Evolutionary conservation across 805 yeast genomes (phyloP).

Genomic region (Ogataea trehaloabstinens): DNA sequence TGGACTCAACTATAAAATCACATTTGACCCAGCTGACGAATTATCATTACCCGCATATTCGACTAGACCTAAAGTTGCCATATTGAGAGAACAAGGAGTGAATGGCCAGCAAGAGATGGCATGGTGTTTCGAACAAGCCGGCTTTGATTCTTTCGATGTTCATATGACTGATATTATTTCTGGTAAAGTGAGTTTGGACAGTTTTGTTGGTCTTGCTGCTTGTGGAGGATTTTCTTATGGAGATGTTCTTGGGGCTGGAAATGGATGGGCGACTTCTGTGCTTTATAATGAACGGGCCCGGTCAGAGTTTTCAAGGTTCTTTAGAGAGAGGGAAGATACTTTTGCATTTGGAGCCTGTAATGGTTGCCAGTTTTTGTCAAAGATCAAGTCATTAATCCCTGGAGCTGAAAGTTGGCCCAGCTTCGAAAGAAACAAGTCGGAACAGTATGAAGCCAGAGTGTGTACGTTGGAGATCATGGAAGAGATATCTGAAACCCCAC

Average conservation of each 20-base stretch:
- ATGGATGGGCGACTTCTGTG: slow-evolving; percentile 98
- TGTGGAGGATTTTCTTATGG: slow-evolving; percentile 99
- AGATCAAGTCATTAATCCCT: slow-evolving; percentile 82
- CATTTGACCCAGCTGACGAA: slow-evolving; percentile 60
- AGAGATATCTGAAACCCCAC: slow-evolving; percentile 48
- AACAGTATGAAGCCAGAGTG: slow-evolving; percentile 96
- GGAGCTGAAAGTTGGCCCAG: slow-evolving; percentile 96
- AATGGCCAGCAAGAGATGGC: slow-evolving; percentile 99
- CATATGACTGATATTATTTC: slow-evolving; percentile 91
- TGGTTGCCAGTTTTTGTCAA: slow-evolving; percentile 94
- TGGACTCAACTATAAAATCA: slow-evolving; percentile 78
- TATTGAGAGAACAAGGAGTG: slow-evolving; percentile 97
- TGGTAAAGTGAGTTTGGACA: slow-evolving; percentile 69
- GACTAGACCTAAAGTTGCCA: slow-evolving; percentile 84
- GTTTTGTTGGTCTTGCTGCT: slow-evolving; percentile 91
- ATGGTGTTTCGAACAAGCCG: slow-evolving; percentile 92
- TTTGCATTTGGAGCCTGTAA: slow-evolving; percentile 98
- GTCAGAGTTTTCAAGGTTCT: slow-evolving; percentile 72
- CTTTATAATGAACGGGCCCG: slow-evolving; percentile 77
- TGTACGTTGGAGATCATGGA: slow-evolving; percentile 75
- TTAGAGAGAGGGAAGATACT: slow-evolving; percentile 84
- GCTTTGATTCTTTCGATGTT: slow-evolving; percentile 90
- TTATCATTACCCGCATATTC: slow-evolving; percentile 37
- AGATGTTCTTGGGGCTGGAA: slow-evolving; percentile 97
- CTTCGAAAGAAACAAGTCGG: slow-evolving; percentile 85